Percentiles rank a stretch among this genome's conserved stretches.
Conservation (phyloP, 352 stramenopile genomes). For the Phytophthora macrochlamydospora region DNA sequence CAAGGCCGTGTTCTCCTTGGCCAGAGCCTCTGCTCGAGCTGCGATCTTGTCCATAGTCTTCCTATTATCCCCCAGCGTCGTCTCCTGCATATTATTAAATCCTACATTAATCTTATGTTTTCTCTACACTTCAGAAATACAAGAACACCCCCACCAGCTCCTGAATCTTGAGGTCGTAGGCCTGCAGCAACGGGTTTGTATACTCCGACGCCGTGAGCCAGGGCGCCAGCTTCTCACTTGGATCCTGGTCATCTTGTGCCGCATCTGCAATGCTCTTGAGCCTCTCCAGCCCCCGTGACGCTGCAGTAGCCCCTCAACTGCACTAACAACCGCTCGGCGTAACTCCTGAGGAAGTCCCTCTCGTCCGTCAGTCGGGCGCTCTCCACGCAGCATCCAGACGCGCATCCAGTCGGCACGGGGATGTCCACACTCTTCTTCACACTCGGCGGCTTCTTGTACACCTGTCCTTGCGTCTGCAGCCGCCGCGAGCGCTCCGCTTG, state of each 20-base stretch:
- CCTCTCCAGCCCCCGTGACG: constrained; percentile 74
- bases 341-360: constrained; percentile 66
- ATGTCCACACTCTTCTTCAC: not conserved
- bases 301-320: constrained; percentile 62
- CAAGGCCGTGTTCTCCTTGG: constrained; percentile 70
- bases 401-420: constrained; percentile 3
- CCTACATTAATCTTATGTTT: not conserved
- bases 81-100: constrained; percentile 38
- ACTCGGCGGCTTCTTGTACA: constrained; percentile 3
- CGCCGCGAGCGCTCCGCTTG: constrained; percentile 42
- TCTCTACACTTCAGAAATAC: not conserved
- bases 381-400: constrained; percentile 42
- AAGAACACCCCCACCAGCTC: constrained; percentile 48
- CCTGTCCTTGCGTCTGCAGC: constrained; percentile 33
- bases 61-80: constrained; percentile 54
- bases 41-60: constrained; percentile 62
- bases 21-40: constrained; percentile 48
- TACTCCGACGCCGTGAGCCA: constrained; percentile 78
- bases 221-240: constrained; percentile 35
- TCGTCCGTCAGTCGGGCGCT: constrained; percentile 58
- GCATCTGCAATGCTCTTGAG: constrained; percentile 60
- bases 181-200: constrained; percentile 73
- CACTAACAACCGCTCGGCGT: constrained; percentile 68
- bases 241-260: constrained; percentile 17
- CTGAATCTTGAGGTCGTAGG: constrained; percentile 82